Percentiles rank a stretch among this genome's conserved stretches.
Conservation (phyloP, 2,329 filamentous ascomycete genomes). For the Paraconiothyrium sp. region DNA sequence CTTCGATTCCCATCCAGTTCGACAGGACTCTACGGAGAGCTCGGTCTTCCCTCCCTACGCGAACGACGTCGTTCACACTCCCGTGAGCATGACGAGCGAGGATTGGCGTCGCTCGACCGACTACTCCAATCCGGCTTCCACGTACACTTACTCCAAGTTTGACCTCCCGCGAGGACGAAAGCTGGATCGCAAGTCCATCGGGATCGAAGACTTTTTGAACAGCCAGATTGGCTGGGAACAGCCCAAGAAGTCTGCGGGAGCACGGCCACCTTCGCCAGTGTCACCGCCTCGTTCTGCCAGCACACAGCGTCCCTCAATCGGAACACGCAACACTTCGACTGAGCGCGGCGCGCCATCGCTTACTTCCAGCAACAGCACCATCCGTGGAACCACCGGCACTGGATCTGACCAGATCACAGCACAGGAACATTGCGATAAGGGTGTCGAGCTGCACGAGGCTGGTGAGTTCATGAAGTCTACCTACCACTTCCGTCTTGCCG, state of each 20-base stretch:
- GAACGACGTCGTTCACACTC: constrained; percentile 73
- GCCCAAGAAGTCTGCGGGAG: constrained; percentile 40
- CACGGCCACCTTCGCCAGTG: constrained; percentile 49
- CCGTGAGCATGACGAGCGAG: constrained; percentile 77
- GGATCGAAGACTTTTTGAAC: constrained; percentile 51
- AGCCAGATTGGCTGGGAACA: constrained; percentile 70
- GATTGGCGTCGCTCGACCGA: constrained; percentile 66
- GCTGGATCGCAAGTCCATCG: constrained; percentile 68
- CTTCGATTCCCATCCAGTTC: constrained; percentile 47
- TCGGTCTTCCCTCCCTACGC: constrained; percentile 68
- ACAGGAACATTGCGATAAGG: constrained; percentile 90
- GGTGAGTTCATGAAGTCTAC: constrained; percentile 92
- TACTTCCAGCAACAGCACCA: constrained; percentile 56
- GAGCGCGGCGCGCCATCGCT: constrained; percentile 45
- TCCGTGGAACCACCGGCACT: constrained; percentile 52
- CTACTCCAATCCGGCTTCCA: constrained; percentile 67
- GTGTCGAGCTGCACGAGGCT: constrained; percentile 87
- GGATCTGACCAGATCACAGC: constrained; percentile 72
- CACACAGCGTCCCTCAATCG: constrained; percentile 31
- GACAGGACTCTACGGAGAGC: constrained; percentile 53
- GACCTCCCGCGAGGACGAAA: constrained; percentile 82
- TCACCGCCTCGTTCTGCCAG: constrained; percentile 51
- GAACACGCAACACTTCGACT: constrained; percentile 29
- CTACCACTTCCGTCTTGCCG: constrained; percentile 91
- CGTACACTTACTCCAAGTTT: constrained; percentile 89